Base-by-base conservation (phyloP, 495 filamentous ascomycete genomes). In the Stereocaulon alpinum region DNA sequence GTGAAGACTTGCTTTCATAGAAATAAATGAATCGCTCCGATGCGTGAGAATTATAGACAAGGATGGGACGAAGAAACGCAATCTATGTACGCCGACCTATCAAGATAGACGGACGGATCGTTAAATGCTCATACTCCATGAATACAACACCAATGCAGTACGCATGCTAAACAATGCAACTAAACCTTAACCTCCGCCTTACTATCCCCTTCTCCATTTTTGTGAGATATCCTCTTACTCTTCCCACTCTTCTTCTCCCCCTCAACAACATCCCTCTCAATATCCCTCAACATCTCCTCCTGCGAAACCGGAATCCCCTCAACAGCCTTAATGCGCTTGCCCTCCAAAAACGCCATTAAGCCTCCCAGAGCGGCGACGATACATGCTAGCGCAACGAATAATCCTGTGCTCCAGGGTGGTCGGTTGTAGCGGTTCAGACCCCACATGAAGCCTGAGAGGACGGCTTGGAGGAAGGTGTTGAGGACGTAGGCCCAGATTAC, bases 381-480 rank as follows among this genome's bases (percentile, higher is more conserved):
- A 61, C 80, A 87, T 0, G 81, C 87, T 11, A 91, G 60, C 0
- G 77, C 83, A 4, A 93, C 84, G 66, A 92, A 85, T 10, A 86
- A 65, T 1, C 88, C 89, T 1, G 86, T 91, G 7, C 79, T 75
- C 86, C 87, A 91, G 18, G 76, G 75, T 2, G 89, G 88, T 30
- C 89, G 75, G 15, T 82, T 70, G 67, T 80, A 82, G 20, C 89
- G 73, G 64, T 89, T 87, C 68, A 83, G 73, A 0, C 78, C 84
- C 86, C 87, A 93, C 89, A 93, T 93, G 69, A 87, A 86, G 5
- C 77, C 80, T 18, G 83, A 86, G 2, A 95, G 74, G 4, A 76
- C 77, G 34, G 68, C 72, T 68, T 93, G 89, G 12, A 90, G 76
- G 63, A 92, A 80, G 0, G 87, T 91, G 67, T 94, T 93, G 67